Evolutionary conservation across 2,329 filamentous ascomycete genomes (phyloP), one percentile per base, ranked within the genome.

Genomic region (Volutella citrinella): DNA sequence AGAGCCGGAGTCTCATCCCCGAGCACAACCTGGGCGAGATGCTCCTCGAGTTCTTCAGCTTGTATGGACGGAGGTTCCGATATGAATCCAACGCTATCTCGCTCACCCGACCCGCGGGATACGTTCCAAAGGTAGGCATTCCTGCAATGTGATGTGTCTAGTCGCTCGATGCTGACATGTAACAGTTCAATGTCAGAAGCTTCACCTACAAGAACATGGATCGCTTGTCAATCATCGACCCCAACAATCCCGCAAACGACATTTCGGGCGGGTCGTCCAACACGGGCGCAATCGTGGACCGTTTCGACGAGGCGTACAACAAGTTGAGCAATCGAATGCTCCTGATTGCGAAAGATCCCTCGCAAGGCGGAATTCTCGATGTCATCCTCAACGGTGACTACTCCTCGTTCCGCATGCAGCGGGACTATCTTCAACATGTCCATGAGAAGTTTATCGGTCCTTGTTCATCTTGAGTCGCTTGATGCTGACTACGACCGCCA

Each of bases 171-270:
- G 22, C 32, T 51, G 27, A 52, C 32, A 2, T 13, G 8, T 8
- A 25, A 3, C 0, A 78, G 73, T 60, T 54, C 22, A 55, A 68
- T 17, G 69, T 74, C 12, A 57, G 44, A 19, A 55, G 54, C 1
- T 57, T 80, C 32, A 60, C 69, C 5, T 78, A 82, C 52, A 77
- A 75, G 49, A 81, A 82, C 51, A 62, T 60, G 11, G 72, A 83
- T 31, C 80, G 88, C 3, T 70, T 98, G 3, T 86, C 84, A 8
- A 95, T 98, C 51, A 84, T 95, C 38, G 93, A 98, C 54, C 93
- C 93, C 0, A 95, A 97, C 59, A 85, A 87, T 38, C 59, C 77
- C 0, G 66, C 73, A 17, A 97, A 97, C 57, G 93, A 98, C 54
- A 93, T 98, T 17, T 83, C 93, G 0, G 89, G 89, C 9, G 90